Evolutionary conservation across 2,329 filamentous ascomycete genomes (phyloP), one percentile per base, ranked within the genome.

Genomic region (Diaporthe humulicola): DNA sequence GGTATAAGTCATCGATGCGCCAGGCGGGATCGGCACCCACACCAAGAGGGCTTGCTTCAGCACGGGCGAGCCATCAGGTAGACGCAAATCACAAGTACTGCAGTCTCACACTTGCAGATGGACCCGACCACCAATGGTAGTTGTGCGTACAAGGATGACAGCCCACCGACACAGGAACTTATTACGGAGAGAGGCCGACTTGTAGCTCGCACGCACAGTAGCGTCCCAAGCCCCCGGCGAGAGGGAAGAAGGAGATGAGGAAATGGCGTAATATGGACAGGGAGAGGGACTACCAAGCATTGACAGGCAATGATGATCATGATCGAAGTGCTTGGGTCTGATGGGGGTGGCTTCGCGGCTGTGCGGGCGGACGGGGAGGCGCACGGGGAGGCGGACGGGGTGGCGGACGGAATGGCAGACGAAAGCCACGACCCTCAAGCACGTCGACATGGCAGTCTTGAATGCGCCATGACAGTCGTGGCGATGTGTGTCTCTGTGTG

Each of bases 1-100:
- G 64, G 33, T 69, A 69, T 69, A 69, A 69, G 64, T 50, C n/a
- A 48, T 40, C 28, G 64, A 52, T 36, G 64, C 48, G 64, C 45
- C 64, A 69, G 48, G 25, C 45, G 22, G 64, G 42, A 67, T 67
- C 33, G 64, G 45, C 45, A 67, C 12, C 45, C 64, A 52, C 64
- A 52, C 10, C 17, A 22, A 28, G 19, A 69, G 33, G 45, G 33
- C 45, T 36, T 38, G 38, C 30, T 19, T 36, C 42, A 36, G 42
- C 38, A n/a, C 38, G 14, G 58, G 58, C 58, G 38, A 42, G 58
- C 58, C 58, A 42, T 30, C 15, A 22, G 40, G 50, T 54, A 30
- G 25, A 56, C 14, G 28, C 14, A 61, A 42, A 40, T 28, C 22
- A 28, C 36, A 12, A 10, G 40, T 48, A 36, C 28, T 28, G 58